Percentiles rank a stretch among this genome's conserved stretches.
These are phyloP conservation scores for Mycothermus thermophilus DNA, from an alignment of 495 filamentous ascomycete genomes.

Conservation along the genomic window DNA sequence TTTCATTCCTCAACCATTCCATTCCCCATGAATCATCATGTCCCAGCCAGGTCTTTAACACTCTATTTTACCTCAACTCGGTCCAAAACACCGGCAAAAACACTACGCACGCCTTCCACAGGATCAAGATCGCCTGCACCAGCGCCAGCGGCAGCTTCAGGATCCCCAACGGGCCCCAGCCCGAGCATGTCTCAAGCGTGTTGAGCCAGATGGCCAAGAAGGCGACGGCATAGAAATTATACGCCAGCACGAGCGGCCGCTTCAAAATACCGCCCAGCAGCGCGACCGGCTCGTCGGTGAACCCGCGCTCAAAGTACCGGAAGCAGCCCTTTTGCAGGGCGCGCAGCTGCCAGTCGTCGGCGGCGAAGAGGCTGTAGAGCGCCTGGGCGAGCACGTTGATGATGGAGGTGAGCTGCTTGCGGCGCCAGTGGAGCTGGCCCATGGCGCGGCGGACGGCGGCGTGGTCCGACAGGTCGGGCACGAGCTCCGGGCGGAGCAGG, in stretches of 20 bases:
- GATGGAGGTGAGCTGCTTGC: slow-evolving; percentile 67
- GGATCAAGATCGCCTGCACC: slow-evolving; percentile 48
- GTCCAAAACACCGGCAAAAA: slow-evolving; percentile 71
- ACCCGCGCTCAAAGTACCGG: slow-evolving; percentile 74
- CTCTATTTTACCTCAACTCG: slow-evolving; percentile 31
- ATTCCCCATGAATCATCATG: background rate
- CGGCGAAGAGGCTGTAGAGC: slow-evolving; percentile 80
- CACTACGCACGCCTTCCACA: slow-evolving; percentile 79
- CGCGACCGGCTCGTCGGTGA: slow-evolving; percentile 62
- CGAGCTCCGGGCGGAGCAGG: slow-evolving; percentile 48
- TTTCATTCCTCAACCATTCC: background rate
- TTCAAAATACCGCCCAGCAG: slow-evolving; percentile 74
- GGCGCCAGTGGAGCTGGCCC: slow-evolving; percentile 67
- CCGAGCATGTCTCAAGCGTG: slow-evolving; percentile 31
- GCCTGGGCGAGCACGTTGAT: slow-evolving; percentile 96
- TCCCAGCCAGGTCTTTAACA: no score
- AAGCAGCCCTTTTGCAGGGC: slow-evolving; percentile 87
- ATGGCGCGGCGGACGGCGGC: slow-evolving; percentile 52
- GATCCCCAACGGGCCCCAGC: slow-evolving; percentile 28
- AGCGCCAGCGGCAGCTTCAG: slow-evolving; percentile 47
- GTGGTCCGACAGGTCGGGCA: slow-evolving; percentile 59
- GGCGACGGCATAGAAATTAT: slow-evolving; percentile 90
- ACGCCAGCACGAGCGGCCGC: slow-evolving; percentile 63
- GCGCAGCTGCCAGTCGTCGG: slow-evolving; percentile 60
- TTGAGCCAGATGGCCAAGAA: slow-evolving; percentile 78